These are phyloP conservation scores for Phytophthora pisi DNA, from an alignment of 352 stramenopile species.

Conservation along the genomic window DNA sequence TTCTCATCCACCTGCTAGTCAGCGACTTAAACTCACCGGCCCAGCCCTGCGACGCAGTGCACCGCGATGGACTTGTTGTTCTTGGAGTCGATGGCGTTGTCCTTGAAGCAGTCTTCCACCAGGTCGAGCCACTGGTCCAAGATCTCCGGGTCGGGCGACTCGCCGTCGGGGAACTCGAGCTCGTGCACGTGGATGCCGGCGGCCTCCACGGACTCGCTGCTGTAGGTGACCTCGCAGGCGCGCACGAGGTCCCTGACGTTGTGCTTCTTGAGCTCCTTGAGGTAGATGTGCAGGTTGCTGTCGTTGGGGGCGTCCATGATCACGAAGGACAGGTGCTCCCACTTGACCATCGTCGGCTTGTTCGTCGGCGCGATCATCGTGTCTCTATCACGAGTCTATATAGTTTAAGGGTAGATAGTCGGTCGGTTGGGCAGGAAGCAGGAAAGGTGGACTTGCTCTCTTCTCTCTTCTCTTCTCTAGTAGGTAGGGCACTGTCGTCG, in stretches of 20 bases:
- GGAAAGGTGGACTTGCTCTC: too few relatives aligned
- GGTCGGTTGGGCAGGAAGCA: neutral
- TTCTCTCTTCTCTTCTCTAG: constrained; percentile 1
- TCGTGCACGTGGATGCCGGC: constrained; percentile 94
- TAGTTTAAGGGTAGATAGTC: neutral
- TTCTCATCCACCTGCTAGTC: neutral
- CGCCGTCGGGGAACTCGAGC: constrained; percentile 97
- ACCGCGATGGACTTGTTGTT: constrained; percentile 93
- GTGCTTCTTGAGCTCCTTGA: constrained; percentile 96
- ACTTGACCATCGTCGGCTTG: constrained; percentile 89
- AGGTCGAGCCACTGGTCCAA: constrained; percentile 95
- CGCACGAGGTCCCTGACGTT: constrained; percentile 96
- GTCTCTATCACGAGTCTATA: constrained; percentile 31
- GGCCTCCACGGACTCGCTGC: constrained; percentile 86
- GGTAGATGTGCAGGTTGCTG: constrained; percentile 96
- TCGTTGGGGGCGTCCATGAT: constrained; percentile 98
- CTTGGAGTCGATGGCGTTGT: constrained; percentile 70
- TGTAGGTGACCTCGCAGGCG: constrained; percentile 96
- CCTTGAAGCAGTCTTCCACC: constrained; percentile 95
- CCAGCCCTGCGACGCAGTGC: constrained; percentile 98
- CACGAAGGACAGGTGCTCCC: constrained; percentile 94
- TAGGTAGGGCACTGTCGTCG: constrained; percentile 29
- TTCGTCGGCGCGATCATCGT: constrained; percentile 86
- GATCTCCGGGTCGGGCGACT: constrained; percentile 92
- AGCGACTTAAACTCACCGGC: constrained; percentile 62